Conservation (phyloP, 495 filamentous ascomycete genomes). For the Talaromyces adpressus region DNA sequence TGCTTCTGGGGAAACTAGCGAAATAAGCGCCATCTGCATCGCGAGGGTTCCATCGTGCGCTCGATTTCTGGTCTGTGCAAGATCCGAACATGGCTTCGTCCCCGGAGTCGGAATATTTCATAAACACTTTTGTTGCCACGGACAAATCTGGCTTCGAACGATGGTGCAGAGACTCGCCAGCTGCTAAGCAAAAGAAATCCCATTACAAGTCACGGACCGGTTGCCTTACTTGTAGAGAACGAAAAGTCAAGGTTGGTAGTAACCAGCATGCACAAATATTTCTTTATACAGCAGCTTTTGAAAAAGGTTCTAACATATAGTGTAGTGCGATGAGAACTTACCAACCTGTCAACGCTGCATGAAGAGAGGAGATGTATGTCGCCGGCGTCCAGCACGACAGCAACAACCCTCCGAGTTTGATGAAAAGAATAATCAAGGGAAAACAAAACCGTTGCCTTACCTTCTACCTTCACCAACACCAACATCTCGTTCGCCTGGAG, state of each 20-base stretch:
- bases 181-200: not conserved
- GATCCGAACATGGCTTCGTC: not conserved
- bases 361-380: conserved; percentile 2
- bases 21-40: not conserved
- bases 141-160: not conserved
- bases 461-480: not conserved
- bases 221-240: conserved; percentile 16
- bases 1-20: not conserved
- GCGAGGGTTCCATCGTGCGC: not conserved
- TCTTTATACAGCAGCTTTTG: not conserved
- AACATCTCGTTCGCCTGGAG: not conserved
- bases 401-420: not conserved
- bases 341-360: not conserved
- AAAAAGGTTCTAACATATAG: not conserved
- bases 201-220: conserved; percentile 20
- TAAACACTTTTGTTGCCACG: not conserved
- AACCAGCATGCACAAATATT: not conserved
- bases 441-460: too few species aligned
- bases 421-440: not conserved
- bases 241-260: conserved; percentile 16
- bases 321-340: conserved; percentile 4
- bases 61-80: not conserved
- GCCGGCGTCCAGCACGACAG: not conserved
- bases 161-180: not conserved
- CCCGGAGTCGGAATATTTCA: not conserved